Percentiles rank a stretch among this genome's conserved stretches.
Conservation (phyloP, 148 eudicot genomes). For the Simmondsia chinensis region DNA sequence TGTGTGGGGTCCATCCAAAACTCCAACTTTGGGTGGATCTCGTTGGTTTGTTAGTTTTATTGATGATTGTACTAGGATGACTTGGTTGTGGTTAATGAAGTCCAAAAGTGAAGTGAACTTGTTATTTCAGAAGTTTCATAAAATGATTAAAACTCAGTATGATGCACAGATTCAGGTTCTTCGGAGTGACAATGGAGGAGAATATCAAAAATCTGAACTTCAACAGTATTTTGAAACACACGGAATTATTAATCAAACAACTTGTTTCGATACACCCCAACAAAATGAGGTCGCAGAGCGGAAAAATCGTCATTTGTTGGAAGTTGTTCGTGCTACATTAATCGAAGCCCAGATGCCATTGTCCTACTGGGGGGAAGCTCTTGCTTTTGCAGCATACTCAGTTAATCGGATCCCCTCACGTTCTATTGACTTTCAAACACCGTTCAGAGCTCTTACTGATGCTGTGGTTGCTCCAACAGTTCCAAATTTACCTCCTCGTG, state of each 20-base stretch:
- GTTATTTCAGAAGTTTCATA: no score
- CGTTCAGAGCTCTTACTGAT: background rate
- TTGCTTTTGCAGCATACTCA: background rate
- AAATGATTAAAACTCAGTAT: no score
- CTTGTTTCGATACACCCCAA: background rate
- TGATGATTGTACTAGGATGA: no score
- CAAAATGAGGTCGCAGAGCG: constrained; percentile 1
- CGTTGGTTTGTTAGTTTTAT: background rate
- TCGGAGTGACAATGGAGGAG: no score
- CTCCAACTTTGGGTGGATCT: background rate
- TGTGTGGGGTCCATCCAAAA: background rate
- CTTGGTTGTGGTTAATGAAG: no score
- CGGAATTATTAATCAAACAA: background rate
- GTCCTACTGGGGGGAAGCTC: background rate
- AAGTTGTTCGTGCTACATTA: background rate
- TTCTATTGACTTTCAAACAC: background rate
- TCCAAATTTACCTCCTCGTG: background rate
- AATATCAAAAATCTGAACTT: no score
- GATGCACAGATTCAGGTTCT: no score
- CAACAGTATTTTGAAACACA: no score
- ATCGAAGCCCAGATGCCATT: background rate
- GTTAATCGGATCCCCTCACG: background rate
- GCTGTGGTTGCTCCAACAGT: background rate
- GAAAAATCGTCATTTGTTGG: background rate
- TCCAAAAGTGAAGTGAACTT: no score